Conservation (phyloP, 768 basidiomycete species). For the Cyclocybe cylindracea region DNA sequence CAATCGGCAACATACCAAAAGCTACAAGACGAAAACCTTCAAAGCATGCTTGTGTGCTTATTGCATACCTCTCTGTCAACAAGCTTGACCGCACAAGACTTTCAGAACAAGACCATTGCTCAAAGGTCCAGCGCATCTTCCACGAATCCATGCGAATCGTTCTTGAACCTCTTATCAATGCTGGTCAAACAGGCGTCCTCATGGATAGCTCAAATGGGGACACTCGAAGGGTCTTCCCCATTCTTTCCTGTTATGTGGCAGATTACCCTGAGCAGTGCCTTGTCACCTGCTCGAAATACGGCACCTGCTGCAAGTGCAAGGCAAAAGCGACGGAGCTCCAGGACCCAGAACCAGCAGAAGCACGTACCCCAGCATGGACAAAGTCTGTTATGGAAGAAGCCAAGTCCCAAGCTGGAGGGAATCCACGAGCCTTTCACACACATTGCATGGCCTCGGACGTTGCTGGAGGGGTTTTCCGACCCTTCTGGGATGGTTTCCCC, state of each 20-base stretch:
- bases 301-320: slow-evolving; percentile 20
- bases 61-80: slow-evolving; percentile 41
- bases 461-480: slow-evolving; percentile 12
- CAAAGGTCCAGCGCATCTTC: slow-evolving; percentile 29
- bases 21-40: slow-evolving; percentile 31
- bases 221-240: slow-evolving; percentile 20
- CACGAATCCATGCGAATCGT: slow-evolving; percentile 35
- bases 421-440: slow-evolving; percentile 12
- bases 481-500: slow-evolving; percentile 19
- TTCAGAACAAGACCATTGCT: slow-evolving; percentile 6
- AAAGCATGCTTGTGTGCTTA: slow-evolving; percentile 30
- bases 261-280: slow-evolving; percentile 45
- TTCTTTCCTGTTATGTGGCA: slow-evolving; percentile 20
- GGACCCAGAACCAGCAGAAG: neutral
- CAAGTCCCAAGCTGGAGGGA: neutral
- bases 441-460: slow-evolving; percentile 17
- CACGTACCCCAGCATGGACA: slow-evolving; percentile 12
- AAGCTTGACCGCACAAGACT: slow-evolving; percentile 23
- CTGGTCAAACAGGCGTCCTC: slow-evolving; percentile 31
- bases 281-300: slow-evolving; percentile 29
- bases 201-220: slow-evolving; percentile 34
- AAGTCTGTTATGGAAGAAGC: slow-evolving; percentile 12
- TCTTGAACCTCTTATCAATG: slow-evolving; percentile 29
- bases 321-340: slow-evolving; percentile 7
- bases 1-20: slow-evolving; percentile 39